Base-by-base conservation (phyloP, 2,329 filamentous ascomycete genomes). In the Fusarium agapanthi region DNA sequence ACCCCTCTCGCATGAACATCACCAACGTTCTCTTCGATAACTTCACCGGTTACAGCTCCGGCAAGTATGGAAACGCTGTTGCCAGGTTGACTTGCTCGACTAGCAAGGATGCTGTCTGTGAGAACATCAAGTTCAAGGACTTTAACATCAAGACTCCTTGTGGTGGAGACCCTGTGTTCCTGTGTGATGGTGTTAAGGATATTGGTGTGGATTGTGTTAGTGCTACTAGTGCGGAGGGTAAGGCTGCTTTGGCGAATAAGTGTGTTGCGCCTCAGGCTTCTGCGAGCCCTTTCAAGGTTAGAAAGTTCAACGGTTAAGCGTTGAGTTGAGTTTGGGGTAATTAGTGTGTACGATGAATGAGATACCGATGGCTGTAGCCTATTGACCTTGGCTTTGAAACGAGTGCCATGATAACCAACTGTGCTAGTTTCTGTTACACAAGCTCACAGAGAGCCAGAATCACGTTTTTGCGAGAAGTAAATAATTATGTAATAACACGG, bases 11-110 rank as follows among this genome's bases (percentile, higher is more conserved):
- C 26, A 74, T 77, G 71, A 74, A 77, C 59, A 76, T 77, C 30
- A 77, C 71, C 37, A 77, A 77, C 58, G 40, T 77, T 16, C 61
- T 74, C 41, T 77, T 77, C 28, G 58, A 77, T n/a, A 77, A 77
- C 69, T 77, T 77, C 7, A 73, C 73, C 1, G 75, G 75, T 3
- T 75, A 73, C 40, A 75, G 59, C n/a, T 77, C 75, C 2, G 75
- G 75, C 15, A 73, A 71, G 34, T 75, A 77, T 6, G 75, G 75
- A 5, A 60, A 75, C 13, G 75, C 73, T 3, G 70, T 77, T 8
- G 75, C 73, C 4, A 50, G 44, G 24, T 26, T 77, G 48, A 75
- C 75, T 1, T 77, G 75, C 44, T 76, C 73, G 22, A 67, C 67
- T 15, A 76, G 69, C 48, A 59, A 64, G n/a, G 64, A 75, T 22